phyloP scores from a whole-genome alignment of 2,329 filamentous ascomycete species.

The Diaporthe sp. region DNA sequence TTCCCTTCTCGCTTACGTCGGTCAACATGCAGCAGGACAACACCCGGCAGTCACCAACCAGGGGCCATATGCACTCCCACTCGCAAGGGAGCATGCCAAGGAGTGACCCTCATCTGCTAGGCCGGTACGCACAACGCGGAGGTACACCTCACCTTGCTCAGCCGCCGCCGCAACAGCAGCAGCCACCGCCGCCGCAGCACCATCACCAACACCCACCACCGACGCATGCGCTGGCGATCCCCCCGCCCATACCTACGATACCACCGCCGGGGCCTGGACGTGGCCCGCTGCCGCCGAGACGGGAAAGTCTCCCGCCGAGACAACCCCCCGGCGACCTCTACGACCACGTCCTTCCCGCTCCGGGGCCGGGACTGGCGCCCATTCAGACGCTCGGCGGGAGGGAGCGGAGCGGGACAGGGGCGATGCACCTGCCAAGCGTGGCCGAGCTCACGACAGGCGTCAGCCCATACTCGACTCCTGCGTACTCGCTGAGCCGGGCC shows the following conservation, averaged over 20 bases:
- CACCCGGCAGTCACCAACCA: constrained; percentile 27
- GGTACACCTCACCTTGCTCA: constrained; percentile 16
- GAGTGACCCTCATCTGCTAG: constrained; percentile 38
- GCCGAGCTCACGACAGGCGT: constrained; percentile 73
- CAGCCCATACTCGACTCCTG: constrained; percentile 69
- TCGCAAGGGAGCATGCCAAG: constrained; percentile 58
- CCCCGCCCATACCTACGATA: constrained; percentile 35
- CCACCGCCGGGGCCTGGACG: constrained; percentile 44
- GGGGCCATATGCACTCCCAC: constrained; percentile 55
- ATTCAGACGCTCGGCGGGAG: constrained; percentile 51
- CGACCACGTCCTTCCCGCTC: constrained; percentile 39
- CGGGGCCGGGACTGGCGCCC: constrained; percentile 60
- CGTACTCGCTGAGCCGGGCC: constrained; percentile 57
- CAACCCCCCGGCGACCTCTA: constrained; percentile 47
- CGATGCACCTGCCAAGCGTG: constrained; percentile 65
- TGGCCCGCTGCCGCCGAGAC: constrained; percentile 51
- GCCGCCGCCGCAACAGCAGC: constrained; percentile 12
- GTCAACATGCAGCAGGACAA: constrained; percentile 49
- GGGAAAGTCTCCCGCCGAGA: constrained; percentile 52
- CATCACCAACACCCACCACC: constrained; percentile 32
- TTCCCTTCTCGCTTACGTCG: constrained; percentile 80
- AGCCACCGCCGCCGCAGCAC: not conserved
- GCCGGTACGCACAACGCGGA: constrained; percentile 22
- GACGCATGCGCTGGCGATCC: constrained; percentile 35
- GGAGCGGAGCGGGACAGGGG: constrained; percentile 50